These are phyloP conservation scores for Tricholoma matsutake DNA, from an alignment of 768 basidiomycete genomes.

Conservation along the genomic window DNA sequence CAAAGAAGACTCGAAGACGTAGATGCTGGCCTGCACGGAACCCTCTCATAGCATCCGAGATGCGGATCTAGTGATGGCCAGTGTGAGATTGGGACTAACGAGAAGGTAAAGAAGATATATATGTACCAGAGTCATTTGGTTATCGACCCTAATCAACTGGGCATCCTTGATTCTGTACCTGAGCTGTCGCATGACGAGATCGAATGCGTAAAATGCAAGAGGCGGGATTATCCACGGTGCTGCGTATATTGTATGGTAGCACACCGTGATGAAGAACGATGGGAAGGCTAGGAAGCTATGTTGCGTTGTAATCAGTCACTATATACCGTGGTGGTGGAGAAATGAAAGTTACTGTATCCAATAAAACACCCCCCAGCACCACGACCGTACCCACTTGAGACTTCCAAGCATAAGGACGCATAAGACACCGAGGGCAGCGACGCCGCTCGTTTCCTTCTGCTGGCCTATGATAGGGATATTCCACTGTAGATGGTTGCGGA, in stretches of 20 bases:
- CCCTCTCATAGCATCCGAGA: slow-evolving; percentile 56
- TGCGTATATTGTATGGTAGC: slow-evolving; percentile 82
- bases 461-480: slow-evolving; percentile 58
- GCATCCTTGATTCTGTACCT: slow-evolving; percentile 79
- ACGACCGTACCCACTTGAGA: slow-evolving; percentile 56
- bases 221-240: slow-evolving; percentile 83
- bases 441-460: slow-evolving; percentile 74
- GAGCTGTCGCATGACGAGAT: slow-evolving; percentile 70
- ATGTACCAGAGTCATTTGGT: slow-evolving; percentile 70
- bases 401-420: slow-evolving; percentile 64
- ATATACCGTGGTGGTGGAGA: neutral
- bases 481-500: slow-evolving; percentile 62
- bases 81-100: slow-evolving; percentile 24
- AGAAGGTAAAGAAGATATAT: slow-evolving; percentile 33
- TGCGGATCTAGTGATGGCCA: slow-evolving; percentile 41
- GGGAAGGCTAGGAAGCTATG: slow-evolving; percentile 54
- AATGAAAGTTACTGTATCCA: slow-evolving; percentile 62
- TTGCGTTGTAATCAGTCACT: neutral
- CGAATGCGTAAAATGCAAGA: slow-evolving; percentile 74
- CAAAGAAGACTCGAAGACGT: slow-evolving; percentile 60
- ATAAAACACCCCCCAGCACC: slow-evolving; percentile 69
- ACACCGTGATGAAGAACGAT: slow-evolving; percentile 66
- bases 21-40: slow-evolving; percentile 82
- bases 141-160: slow-evolving; percentile 54
- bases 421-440: slow-evolving; percentile 64